Evolutionary conservation across 139 green algal species (phyloP).

Genomic region (Marvania coccoides): DNA sequence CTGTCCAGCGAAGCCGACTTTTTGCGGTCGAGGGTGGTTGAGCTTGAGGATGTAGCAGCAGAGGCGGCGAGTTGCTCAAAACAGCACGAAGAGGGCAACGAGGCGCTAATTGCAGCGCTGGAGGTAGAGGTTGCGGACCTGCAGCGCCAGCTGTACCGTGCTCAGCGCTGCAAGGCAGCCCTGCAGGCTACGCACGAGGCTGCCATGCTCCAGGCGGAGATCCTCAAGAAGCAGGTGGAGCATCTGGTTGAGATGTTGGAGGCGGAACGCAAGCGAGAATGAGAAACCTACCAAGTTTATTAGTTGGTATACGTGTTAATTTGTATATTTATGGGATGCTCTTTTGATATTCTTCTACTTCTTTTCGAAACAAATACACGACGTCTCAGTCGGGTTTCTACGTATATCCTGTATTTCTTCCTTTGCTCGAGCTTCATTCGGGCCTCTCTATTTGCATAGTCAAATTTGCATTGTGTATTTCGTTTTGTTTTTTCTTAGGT

Average conservation of each 20-base stretch:
- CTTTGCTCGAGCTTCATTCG: too few species aligned
- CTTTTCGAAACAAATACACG: too few species aligned
- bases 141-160: not conserved
- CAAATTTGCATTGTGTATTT: too few species aligned
- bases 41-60: not conserved
- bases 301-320: too few species aligned
- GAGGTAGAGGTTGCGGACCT: slow-evolving; percentile 3
- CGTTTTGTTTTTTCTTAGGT: too few species aligned
- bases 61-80: not conserved
- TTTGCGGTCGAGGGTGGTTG: not conserved
- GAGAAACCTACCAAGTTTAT: too few species aligned
- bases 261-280: too few species aligned
- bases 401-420: too few species aligned
- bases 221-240: not conserved
- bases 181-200: not conserved
- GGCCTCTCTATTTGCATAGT: too few species aligned
- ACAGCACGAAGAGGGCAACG: not conserved
- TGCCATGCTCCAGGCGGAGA: not conserved
- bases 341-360: too few species aligned
- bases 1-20: not conserved
- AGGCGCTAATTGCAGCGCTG: not conserved
- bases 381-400: too few species aligned
- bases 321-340: too few species aligned
- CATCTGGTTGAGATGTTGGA: not conserved
- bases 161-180: not conserved